Conservation (phyloP, 2,329 filamentous ascomycete species). For the Davidsoniella neocaledoniae region DNA sequence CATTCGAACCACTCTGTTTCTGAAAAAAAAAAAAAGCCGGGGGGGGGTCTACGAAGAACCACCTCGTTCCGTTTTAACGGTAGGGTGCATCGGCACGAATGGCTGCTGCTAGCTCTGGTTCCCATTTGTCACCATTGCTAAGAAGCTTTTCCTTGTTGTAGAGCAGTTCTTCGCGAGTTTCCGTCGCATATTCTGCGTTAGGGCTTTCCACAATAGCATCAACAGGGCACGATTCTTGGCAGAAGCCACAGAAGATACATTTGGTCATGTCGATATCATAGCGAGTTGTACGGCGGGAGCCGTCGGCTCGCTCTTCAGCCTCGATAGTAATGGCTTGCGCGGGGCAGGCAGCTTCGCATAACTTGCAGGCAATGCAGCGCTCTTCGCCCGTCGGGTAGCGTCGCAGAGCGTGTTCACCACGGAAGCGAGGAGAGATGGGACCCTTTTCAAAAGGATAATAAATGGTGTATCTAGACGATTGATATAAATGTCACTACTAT, state of each 20-base stretch:
- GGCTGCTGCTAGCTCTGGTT: conserved; percentile 83
- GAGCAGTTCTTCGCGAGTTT: conserved; percentile 74
- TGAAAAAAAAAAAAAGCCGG: background rate
- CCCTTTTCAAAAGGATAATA: conserved; percentile 99
- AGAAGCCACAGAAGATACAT: conserved; percentile 99
- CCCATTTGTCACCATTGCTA: conserved; percentile 89
- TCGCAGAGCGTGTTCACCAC: conserved; percentile 90
- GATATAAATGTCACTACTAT: conserved; percentile 5
- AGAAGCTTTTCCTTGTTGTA: conserved; percentile 96
- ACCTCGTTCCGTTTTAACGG: conserved; percentile 36
- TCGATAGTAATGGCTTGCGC: conserved; percentile 98
- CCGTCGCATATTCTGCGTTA: conserved; percentile 46
- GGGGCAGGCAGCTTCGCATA: conserved; percentile 95
- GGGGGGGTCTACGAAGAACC: background rate
- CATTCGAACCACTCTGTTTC: background rate
- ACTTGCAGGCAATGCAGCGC: conserved; percentile 98
- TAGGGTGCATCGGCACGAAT: conserved; percentile 90
- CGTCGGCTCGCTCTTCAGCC: conserved; percentile 93
- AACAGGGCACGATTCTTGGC: conserved; percentile 96
- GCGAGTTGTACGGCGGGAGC: conserved; percentile 82
- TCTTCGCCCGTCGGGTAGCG: conserved; percentile 96
- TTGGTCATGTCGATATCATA: conserved; percentile 99
- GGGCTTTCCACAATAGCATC: conserved; percentile 65
- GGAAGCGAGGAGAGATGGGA: conserved; percentile 92
- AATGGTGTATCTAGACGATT: conserved; percentile 68